Evolutionary conservation across 306 rosid genomes (phyloP).

Genomic region (Pueraria montana): DNA sequence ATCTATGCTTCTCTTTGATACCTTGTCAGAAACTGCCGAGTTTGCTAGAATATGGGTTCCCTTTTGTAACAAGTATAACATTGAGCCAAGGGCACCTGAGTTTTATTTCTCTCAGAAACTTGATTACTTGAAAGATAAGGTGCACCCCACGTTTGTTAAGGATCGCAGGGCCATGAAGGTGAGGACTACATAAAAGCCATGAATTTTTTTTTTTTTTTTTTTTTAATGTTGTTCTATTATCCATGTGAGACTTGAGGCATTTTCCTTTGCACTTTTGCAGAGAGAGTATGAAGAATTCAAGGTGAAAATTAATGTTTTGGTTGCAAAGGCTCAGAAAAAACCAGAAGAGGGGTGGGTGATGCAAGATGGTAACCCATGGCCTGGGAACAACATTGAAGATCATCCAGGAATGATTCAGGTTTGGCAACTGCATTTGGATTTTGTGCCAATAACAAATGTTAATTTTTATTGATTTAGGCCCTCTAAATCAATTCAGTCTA

Average conservation of each 20-base stretch:
- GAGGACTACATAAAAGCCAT: slow-evolving; percentile 21
- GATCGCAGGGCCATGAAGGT: slow-evolving; percentile 98
- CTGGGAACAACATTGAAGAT: slow-evolving; percentile 86
- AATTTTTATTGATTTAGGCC: not conserved
- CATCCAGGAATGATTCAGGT: slow-evolving; percentile 99
- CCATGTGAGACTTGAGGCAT: not conserved
- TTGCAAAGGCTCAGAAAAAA: slow-evolving; percentile 85
- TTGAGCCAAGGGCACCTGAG: slow-evolving; percentile 96
- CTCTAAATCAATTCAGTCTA: not conserved
- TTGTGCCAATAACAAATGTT: not conserved
- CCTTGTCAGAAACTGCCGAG: slow-evolving; percentile 84
- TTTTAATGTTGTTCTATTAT: not conserved
- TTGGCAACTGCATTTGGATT: not conserved
- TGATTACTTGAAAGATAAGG: slow-evolving; percentile 95
- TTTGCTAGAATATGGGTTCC: slow-evolving; percentile 97
- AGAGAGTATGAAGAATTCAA: slow-evolving; percentile 99
- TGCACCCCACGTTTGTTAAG: slow-evolving; percentile 81
- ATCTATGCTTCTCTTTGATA: slow-evolving; percentile 81
- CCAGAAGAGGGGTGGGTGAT: slow-evolving; percentile 99
- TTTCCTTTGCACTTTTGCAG: slow-evolving; percentile 54
- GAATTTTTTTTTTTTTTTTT: not conserved
- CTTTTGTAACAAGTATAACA: slow-evolving; percentile 75
- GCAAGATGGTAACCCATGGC: slow-evolving; percentile 99
- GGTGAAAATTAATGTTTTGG: slow-evolving; percentile 86
- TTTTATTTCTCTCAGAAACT: slow-evolving; percentile 87